These are phyloP conservation scores for Lanmaoa rubissima DNA, from an alignment of 768 basidiomycete genomes.

Conservation along the genomic window DNA sequence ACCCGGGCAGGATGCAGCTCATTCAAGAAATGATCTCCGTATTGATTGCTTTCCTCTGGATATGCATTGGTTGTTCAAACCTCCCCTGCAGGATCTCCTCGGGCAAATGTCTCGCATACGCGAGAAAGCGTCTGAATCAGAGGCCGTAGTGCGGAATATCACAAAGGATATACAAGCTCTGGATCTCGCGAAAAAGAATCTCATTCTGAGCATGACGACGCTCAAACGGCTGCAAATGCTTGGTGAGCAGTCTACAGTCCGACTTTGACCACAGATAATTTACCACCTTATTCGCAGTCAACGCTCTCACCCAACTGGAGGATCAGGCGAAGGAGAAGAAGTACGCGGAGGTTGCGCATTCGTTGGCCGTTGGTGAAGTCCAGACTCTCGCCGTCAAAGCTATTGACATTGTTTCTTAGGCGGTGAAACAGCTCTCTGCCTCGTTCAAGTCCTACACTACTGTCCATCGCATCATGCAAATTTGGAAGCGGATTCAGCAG, in stretches of 20 bases:
- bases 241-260: conserved; percentile 48
- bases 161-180: conserved; percentile 96
- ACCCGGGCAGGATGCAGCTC: conserved; percentile 83
- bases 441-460: conserved; percentile 79
- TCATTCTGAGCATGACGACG: conserved; percentile 85
- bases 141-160: conserved; percentile 92
- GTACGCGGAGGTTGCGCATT: conserved; percentile 82
- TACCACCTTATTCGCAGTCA: conserved; percentile 49
- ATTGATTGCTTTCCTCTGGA: conserved; percentile 20
- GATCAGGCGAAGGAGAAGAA: conserved; percentile 72
- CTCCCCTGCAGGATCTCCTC: conserved; percentile 69
- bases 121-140: conserved; percentile 95
- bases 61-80: conserved; percentile 3
- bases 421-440: conserved; percentile 80
- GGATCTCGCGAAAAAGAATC: conserved; percentile 91
- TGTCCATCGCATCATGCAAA: conserved; percentile 71
- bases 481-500: conserved; percentile 79
- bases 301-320: conserved; percentile 78
- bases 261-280: background rate
- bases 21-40: conserved; percentile 98
- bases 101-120: conserved; percentile 95
- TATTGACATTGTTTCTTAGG: conserved; percentile 43
- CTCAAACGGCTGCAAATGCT: conserved; percentile 93
- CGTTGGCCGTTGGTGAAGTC: conserved; percentile 58
- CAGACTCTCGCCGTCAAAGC: conserved; percentile 13